Evolutionary conservation across 75 land plant species (phyloP), one percentile per base, ranked within the genome.

Genomic region (Picea glauca): DNA sequence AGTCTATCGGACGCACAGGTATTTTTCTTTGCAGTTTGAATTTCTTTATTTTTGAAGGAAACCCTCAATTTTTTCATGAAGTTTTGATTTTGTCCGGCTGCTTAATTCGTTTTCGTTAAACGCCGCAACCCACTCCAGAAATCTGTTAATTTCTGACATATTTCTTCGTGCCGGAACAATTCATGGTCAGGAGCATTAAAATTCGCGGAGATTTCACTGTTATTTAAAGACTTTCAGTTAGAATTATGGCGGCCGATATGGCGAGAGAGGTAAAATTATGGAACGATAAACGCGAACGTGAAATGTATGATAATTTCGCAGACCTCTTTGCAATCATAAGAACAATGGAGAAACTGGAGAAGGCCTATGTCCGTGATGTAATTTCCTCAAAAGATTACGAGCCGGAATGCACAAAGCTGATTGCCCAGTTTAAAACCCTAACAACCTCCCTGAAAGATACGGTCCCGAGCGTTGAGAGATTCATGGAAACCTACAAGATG

Each of bases 291-390:
- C 89, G 98, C 58, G 99, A 94, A 84, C 80, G 98, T 57, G 99
- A 94, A 78, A 91, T 90, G 95, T 93, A 84, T 74, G 99, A 96
- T 75, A 94, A 88, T 78, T 91, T 94, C 77, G 95, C 95, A 3
- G 98, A 96, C 76, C 90, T 96, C 21, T 96, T 88, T 60, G 95
- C 99, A 13, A 96, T 96, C 32, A 94, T 96, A 62, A 91, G 90
- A 74, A 90, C 99, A 57, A 96, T 92, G 26, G 99, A 96, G 85
- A 94, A 94, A 90, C 84, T 96, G 66, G 99, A 96, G 87, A 92
- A 91, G 80, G 98, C 98, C 26, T 92, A 96, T 78, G 87, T 96
- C 43, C 83, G 98, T 2, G 99, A 96, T 72, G 89, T 92, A 62
- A 87, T 96, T 46, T 79, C 91, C 21, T 78, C 98, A 4, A 60